A percentile compares a stretch with the other conserved stretches of the same genome.
Evolutionary conservation across 2,329 filamentous ascomycete species (phyloP).

Genomic region (Xylaria hypoxylon): DNA sequence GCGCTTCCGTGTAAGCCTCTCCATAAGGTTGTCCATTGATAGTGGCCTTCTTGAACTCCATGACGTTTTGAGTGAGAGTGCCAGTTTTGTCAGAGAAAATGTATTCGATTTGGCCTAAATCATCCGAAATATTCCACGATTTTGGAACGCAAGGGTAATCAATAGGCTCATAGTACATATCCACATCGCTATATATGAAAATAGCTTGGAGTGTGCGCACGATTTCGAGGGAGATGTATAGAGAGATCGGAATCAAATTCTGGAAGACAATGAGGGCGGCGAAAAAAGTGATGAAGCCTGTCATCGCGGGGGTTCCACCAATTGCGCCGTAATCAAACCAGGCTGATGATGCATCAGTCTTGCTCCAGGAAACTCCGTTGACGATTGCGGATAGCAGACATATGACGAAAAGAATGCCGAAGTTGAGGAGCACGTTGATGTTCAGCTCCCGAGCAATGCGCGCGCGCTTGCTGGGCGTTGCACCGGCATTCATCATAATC

Average conservation of each 20-base stretch:
- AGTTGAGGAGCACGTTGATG: conserved; percentile 98
- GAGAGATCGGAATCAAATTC: conserved; percentile 97
- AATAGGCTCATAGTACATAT: conserved; percentile 96
- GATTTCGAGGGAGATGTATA: conserved; percentile 97
- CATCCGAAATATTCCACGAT: conserved; percentile 99
- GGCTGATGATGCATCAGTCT: conserved; percentile 77
- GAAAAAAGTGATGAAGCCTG: conserved; percentile 97
- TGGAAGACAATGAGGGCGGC: conserved; percentile 94
- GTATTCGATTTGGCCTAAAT: conserved; percentile 97
- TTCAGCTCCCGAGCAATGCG: conserved; percentile 94
- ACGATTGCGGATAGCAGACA: conserved; percentile 87
- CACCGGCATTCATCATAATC: conserved; percentile 98
- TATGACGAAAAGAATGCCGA: conserved; percentile 87
- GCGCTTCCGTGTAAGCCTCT: conserved; percentile 96
- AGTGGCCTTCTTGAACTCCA: conserved; percentile 99
- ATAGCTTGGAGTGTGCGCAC: conserved; percentile 92
- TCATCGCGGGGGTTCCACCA: conserved; percentile 77
- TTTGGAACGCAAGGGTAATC: conserved; percentile 97
- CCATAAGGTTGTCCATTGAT: conserved; percentile 97
- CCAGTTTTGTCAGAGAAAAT: conserved; percentile 98
- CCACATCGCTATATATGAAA: conserved; percentile 95
- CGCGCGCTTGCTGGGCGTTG: conserved; percentile 93
- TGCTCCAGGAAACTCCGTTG: conserved; percentile 84
- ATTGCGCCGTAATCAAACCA: conserved; percentile 90
- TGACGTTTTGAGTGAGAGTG: conserved; percentile 90